These are phyloP conservation scores for Podospora comata DNA, from an alignment of 495 filamentous ascomycete genomes.

Conservation along the genomic window DNA sequence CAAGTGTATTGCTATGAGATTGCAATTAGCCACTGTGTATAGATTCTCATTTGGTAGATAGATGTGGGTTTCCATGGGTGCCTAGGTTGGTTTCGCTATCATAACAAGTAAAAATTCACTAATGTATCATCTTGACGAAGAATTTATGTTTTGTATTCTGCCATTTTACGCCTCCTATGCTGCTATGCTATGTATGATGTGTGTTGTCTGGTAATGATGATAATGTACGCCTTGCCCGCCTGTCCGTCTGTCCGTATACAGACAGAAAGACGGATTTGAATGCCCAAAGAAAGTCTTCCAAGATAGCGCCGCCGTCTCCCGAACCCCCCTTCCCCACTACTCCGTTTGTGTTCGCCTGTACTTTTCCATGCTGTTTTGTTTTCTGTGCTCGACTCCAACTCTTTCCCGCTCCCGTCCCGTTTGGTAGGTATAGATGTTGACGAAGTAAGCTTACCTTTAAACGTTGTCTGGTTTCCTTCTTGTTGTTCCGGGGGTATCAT, in stretches of 20 bases:
- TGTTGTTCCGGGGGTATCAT: background rate
- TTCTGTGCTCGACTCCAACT: background rate
- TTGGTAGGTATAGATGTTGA: background rate
- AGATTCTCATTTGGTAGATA: background rate
- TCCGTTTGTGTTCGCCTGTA: background rate
- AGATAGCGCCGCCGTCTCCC: background rate
- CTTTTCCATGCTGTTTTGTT: background rate
- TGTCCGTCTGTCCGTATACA: background rate
- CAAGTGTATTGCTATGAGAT: background rate
- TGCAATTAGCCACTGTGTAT: background rate
- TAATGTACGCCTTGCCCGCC: background rate
- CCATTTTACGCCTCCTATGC: background rate
- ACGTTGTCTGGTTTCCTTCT: background rate
- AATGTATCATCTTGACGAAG: background rate
- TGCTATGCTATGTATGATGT: background rate
- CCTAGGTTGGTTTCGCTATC: no score
- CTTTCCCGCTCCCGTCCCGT: background rate
- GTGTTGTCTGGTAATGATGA: background rate
- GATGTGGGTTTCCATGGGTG: background rate
- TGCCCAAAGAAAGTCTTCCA: background rate
- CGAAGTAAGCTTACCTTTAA: background rate
- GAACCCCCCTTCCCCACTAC: background rate
- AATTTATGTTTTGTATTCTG: background rate
- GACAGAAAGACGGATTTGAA: background rate
- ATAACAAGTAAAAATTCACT: background rate